Conservation (phyloP, 768 basidiomycete species). For the Podaxis pistillaris region DNA sequence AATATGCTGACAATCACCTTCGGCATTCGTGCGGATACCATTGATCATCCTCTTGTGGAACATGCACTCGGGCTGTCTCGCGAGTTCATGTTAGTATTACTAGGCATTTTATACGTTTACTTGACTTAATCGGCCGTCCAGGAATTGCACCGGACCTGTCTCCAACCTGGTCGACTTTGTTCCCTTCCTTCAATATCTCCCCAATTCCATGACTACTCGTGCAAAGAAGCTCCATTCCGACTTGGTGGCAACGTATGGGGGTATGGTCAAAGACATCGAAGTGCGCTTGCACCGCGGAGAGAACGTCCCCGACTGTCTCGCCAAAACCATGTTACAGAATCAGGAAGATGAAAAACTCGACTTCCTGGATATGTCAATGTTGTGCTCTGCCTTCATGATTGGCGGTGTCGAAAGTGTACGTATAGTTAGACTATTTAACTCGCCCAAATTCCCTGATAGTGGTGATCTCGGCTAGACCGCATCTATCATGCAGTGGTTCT, state of each 20-base stretch:
- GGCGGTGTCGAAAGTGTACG: constrained; percentile 39
- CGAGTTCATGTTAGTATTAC: constrained; percentile 41
- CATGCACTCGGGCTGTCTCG: constrained; percentile 34
- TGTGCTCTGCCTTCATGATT: constrained; percentile 42
- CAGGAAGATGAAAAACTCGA: constrained; percentile 36
- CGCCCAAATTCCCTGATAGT: too few species aligned
- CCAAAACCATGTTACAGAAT: constrained; percentile 32
- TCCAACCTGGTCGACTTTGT: constrained; percentile 47
- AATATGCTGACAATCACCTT: constrained; percentile 46
- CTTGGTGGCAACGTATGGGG: constrained; percentile 36
- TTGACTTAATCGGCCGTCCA: constrained; percentile 3
- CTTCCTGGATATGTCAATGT: constrained; percentile 36
- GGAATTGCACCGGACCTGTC: constrained; percentile 42
- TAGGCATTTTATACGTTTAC: neutral
- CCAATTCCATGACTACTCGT: constrained; percentile 34
- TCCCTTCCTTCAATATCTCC: constrained; percentile 38
- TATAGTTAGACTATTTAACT: too few species aligned
- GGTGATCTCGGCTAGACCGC: constrained; percentile 24
- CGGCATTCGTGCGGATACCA: constrained; percentile 37
- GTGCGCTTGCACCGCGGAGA: constrained; percentile 34
- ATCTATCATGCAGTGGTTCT: constrained; percentile 37
- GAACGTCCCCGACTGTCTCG: constrained; percentile 40
- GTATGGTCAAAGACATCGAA: constrained; percentile 37
- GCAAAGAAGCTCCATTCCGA: constrained; percentile 37
- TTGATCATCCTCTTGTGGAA: constrained; percentile 35